A percentile compares a stretch with the other conserved stretches of the same genome.
phyloP scores from a whole-genome alignment of 1,139 yeast species.

The Debaryomyces psychrophilus region DNA sequence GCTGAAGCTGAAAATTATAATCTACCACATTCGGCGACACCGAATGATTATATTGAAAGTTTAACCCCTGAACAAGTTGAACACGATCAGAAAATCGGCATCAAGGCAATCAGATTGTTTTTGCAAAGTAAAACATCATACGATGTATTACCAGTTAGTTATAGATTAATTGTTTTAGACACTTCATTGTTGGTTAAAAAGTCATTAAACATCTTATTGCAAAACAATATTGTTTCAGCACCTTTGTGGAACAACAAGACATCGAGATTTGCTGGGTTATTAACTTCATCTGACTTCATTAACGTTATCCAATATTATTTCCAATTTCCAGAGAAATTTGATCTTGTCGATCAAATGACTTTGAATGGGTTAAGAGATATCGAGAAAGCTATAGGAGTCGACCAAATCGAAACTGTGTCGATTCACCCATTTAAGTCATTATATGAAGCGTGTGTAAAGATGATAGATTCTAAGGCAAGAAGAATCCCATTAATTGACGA shows the following conservation, averaged over 20 bases:
- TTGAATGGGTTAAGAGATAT: constrained; percentile 84
- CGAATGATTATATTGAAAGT: constrained; percentile 49
- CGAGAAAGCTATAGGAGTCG: constrained; percentile 86
- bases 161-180: constrained; percentile 89
- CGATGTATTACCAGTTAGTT: constrained; percentile 95
- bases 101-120: constrained; percentile 79
- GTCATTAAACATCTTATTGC: constrained; percentile 84
- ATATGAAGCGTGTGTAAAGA: constrained; percentile 91
- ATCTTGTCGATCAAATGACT: constrained; percentile 83
- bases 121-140: constrained; percentile 90
- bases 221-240: constrained; percentile 93
- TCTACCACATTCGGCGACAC: constrained; percentile 32
- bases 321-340: constrained; percentile 88
- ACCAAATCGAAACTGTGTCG: constrained; percentile 83
- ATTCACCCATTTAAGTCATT: constrained; percentile 91
- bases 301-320: constrained; percentile 95
- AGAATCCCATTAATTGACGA: constrained; percentile 93
- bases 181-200: constrained; percentile 89
- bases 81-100: constrained; percentile 66
- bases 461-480: constrained; percentile 88
- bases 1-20: constrained; percentile 21
- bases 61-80: constrained; percentile 49
- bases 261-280: constrained; percentile 88
- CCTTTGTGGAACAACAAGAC: constrained; percentile 95
- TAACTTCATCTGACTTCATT: constrained; percentile 90